Evolutionary conservation across 2,329 filamentous ascomycete genomes (phyloP).

Genomic region (Zymoseptoria brevis): DNA sequence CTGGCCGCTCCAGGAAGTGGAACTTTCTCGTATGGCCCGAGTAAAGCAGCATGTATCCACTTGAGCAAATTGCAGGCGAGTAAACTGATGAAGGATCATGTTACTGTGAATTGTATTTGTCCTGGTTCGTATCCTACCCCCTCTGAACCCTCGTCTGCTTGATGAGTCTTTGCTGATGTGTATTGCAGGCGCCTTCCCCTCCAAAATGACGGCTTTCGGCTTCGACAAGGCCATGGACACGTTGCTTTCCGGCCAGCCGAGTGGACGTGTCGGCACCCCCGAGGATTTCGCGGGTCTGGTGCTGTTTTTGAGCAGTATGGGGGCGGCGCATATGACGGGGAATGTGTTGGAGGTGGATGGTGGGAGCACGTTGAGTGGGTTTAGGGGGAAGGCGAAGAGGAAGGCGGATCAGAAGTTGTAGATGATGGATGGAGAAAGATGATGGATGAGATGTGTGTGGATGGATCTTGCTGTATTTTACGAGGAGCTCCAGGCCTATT

Average conservation of each 20-base stretch:
- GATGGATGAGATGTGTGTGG: background rate
- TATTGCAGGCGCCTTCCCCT: slow-evolving; percentile 40
- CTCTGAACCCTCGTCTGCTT: too few relatives aligned
- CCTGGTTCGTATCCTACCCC: slow-evolving; percentile 31
- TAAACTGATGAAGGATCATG: slow-evolving; percentile 45
- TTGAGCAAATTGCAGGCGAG: slow-evolving; percentile 47
- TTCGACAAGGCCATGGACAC: slow-evolving; percentile 43
- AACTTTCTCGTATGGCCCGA: slow-evolving; percentile 40
- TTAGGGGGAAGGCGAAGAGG: slow-evolving; percentile 28
- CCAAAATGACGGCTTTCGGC: slow-evolving; percentile 46
- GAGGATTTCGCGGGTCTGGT: slow-evolving; percentile 42
- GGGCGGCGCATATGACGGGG: slow-evolving; percentile 40
- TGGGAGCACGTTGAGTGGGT: slow-evolving; percentile 37
- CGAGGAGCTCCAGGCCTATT: too few relatives aligned
- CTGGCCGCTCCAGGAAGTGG: slow-evolving; percentile 40
- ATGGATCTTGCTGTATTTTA: background rate
- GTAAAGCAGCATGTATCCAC: slow-evolving; percentile 47
- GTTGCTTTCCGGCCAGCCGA: slow-evolving; percentile 40
- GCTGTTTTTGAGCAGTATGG: slow-evolving; percentile 37
- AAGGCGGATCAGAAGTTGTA: slow-evolving; percentile 17
- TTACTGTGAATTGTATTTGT: slow-evolving; percentile 50
- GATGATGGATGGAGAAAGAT: background rate
- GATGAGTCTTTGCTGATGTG: background rate
- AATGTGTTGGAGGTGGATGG: slow-evolving; percentile 44
- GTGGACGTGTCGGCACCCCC: slow-evolving; percentile 41